phyloP scores from a whole-genome alignment of 805 yeast species.

The Yarrowia sp. region DNA sequence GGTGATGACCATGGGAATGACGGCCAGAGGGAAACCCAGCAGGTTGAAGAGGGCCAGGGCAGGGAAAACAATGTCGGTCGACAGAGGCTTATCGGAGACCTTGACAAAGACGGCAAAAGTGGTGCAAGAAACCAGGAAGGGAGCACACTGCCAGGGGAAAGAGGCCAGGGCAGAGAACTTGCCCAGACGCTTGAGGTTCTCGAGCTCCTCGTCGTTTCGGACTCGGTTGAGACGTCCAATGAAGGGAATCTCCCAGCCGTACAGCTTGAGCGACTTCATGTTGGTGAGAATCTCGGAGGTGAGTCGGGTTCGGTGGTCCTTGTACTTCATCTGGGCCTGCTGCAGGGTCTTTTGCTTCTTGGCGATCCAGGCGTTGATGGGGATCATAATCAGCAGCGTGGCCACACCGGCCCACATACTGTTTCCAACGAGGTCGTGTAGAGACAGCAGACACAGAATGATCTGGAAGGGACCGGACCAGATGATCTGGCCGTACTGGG shows the following conservation, averaged over 20 bases:
- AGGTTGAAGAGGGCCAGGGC: conserved; percentile 70
- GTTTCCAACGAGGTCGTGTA: conserved; percentile 77
- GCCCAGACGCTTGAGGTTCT: conserved; percentile 75
- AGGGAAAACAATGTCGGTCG: conserved; percentile 87
- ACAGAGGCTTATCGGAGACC: conserved; percentile 68
- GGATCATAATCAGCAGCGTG: conserved; percentile 75
- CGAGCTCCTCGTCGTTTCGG: conserved; percentile 67
- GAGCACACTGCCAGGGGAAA: conserved; percentile 87
- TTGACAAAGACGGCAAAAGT: conserved; percentile 86
- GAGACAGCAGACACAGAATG: conserved; percentile 73
- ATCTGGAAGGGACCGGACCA: conserved; percentile 97
- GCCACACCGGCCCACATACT: conserved; percentile 92
- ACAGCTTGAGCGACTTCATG: conserved; percentile 83
- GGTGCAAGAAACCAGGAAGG: conserved; percentile 87
- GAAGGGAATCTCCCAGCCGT: conserved; percentile 89
- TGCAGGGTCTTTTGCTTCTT: conserved; percentile 62
- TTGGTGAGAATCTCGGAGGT: conserved; percentile 88
- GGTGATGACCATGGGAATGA: conserved; percentile 89
- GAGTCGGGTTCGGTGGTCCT: conserved; percentile 76
- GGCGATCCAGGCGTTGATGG: conserved; percentile 65
- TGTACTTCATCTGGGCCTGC: conserved; percentile 85
- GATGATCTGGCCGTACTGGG: conserved; percentile 77
- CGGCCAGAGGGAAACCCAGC: conserved; percentile 88
- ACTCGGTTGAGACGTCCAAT: conserved; percentile 58
- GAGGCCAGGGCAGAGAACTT: conserved; percentile 84